A percentile compares a stretch with the other conserved stretches of the same genome.
Conservation (phyloP, 2,329 filamentous ascomycete species). For the Thelonectria blattea region DNA sequence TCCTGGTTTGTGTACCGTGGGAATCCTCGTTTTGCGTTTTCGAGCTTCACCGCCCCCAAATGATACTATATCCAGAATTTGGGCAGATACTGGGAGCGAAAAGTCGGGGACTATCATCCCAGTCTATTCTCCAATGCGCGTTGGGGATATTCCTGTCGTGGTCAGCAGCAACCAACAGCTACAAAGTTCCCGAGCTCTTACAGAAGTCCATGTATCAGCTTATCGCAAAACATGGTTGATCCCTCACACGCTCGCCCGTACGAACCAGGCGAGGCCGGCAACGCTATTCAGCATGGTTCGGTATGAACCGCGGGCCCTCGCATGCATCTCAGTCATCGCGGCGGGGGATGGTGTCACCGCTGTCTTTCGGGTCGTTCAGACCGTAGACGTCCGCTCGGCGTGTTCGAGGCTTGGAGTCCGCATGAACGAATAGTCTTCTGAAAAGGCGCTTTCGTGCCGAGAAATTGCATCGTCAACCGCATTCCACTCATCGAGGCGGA, state of each 20-base stretch:
- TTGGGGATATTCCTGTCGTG: not conserved
- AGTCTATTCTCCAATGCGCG: not conserved
- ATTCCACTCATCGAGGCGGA: not conserved
- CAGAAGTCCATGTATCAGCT: not conserved
- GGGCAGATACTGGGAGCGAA: not conserved
- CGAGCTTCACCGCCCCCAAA: not conserved
- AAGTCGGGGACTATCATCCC: not conserved
- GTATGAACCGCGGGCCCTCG: slow-evolving; percentile 31
- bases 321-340: slow-evolving; percentile 30
- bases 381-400: slow-evolving; percentile 9
- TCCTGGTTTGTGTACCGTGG: not conserved
- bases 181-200: not conserved
- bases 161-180: slow-evolving; percentile 1
- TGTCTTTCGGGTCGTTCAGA: slow-evolving; percentile 20
- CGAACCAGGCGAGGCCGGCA: slow-evolving; percentile 18
- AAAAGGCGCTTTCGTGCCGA: not conserved
- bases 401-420: not conserved
- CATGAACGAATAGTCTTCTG: not conserved
- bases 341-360: slow-evolving; percentile 24
- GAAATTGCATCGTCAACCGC: not conserved
- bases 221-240: slow-evolving; percentile 6
- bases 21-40: not conserved
- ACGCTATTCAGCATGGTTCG: slow-evolving; percentile 19
- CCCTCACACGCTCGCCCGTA: not conserved
- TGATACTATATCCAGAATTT: not conserved